Evolutionary conservation across 257 asterid genomes (phyloP).

Genomic region (Jaltomata sinuosa): DNA sequence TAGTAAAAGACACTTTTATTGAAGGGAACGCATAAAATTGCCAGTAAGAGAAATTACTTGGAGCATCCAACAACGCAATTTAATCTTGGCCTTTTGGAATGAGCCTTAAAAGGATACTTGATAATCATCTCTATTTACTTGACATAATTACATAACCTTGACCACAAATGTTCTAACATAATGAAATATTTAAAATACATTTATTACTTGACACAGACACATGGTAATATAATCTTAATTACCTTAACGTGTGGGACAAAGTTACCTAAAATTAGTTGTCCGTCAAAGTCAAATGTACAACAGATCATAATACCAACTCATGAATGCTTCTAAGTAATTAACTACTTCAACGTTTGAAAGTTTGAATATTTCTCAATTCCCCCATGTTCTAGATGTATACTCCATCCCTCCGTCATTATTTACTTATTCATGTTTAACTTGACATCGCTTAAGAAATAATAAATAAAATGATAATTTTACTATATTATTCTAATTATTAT

Average conservation of each 20-base stretch:
- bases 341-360: background rate
- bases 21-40: background rate
- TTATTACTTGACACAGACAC: background rate
- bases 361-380: background rate
- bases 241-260: background rate
- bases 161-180: background rate
- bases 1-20: background rate
- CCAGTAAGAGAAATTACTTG: background rate
- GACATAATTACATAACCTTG: background rate
- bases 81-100: background rate
- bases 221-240: background rate
- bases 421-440: too few species aligned
- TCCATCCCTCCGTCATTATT: too few species aligned
- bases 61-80: background rate
- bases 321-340: background rate
- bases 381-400: background rate
- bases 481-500: background rate
- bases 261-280: background rate
- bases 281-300: background rate
- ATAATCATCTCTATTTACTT: background rate
- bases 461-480: too few species aligned
- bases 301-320: background rate
- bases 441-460: too few species aligned
- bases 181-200: background rate
- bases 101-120: background rate